Conservation (phyloP, 345 rosid genomes). For the Melastoma malabathricum region DNA sequence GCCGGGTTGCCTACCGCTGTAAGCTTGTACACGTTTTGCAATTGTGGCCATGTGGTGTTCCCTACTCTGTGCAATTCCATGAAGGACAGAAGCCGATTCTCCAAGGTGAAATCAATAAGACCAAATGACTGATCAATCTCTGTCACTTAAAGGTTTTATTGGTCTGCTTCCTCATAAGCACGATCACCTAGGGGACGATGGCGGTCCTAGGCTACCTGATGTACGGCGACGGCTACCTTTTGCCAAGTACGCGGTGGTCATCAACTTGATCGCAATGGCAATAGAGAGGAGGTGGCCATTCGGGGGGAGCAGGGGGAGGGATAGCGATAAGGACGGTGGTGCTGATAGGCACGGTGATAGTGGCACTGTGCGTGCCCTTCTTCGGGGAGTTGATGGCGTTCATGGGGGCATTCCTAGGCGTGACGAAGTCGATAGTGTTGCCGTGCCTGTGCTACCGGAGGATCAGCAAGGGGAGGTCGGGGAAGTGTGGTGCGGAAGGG, state of each 20-base stretch:
- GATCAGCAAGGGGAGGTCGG: slow-evolving; percentile 19
- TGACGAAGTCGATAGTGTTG: slow-evolving; percentile 31
- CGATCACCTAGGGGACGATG: slow-evolving; percentile 42
- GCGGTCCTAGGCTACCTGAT: slow-evolving; percentile 49
- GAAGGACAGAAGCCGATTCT: slow-evolving; percentile 51
- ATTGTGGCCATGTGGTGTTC: slow-evolving; percentile 54
- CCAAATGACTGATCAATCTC: too few relatives aligned
- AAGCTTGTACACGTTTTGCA: slow-evolving; percentile 46
- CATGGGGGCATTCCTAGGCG: slow-evolving; percentile 42
- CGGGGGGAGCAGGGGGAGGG: slow-evolving; percentile 20
- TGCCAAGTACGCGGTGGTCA: slow-evolving; percentile 42
- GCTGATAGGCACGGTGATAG: slow-evolving; percentile 35
- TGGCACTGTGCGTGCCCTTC: slow-evolving; percentile 47
- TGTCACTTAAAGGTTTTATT: slow-evolving; percentile 31
- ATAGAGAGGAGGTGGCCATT: slow-evolving; percentile 30
- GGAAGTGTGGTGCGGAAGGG: slow-evolving; percentile 21
- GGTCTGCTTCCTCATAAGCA: slow-evolving; percentile 35
- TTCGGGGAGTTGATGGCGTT: slow-evolving; percentile 59
- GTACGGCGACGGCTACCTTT: slow-evolving; percentile 54
- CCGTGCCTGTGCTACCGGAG: slow-evolving; percentile 57
- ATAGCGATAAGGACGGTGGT: slow-evolving; percentile 31
- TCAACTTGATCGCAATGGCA: slow-evolving; percentile 36
- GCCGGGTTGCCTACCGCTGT: slow-evolving; percentile 38
- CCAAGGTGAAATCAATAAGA: slow-evolving; percentile 23
- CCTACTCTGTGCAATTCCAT: slow-evolving; percentile 58